A percentile compares a stretch with the other conserved stretches of the same genome.
Evolutionary conservation across 257 asterid species (phyloP).

Genomic region (Plantago elongata): DNA sequence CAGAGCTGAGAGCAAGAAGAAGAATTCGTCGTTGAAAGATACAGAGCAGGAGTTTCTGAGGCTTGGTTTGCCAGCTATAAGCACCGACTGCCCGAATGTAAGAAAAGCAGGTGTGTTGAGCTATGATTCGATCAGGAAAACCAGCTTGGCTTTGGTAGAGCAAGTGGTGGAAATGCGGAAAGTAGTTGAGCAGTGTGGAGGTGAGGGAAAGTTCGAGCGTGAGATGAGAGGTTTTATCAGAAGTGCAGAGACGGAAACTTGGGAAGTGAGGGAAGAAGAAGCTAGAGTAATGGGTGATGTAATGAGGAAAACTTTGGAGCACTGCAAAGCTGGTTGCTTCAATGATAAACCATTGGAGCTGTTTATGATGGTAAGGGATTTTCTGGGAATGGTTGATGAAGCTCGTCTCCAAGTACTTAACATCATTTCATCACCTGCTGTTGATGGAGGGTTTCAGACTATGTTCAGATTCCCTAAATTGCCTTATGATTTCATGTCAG

Average conservation of each 20-base stretch:
- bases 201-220: conserved; percentile 35
- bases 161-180: conserved; percentile 38
- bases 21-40: conserved; percentile 36
- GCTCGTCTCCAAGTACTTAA: conserved; percentile 75
- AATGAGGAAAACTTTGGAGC: conserved; percentile 69
- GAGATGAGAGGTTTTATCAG: conserved; percentile 60
- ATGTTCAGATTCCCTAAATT: conserved; percentile 73
- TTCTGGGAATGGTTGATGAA: conserved; percentile 78
- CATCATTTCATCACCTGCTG: conserved; percentile 37
- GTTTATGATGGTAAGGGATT: conserved; percentile 65
- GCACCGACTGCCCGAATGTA: conserved; percentile 63
- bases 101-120: conserved; percentile 65
- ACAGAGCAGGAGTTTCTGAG: conserved; percentile 66
- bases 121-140: conserved; percentile 39
- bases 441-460: conserved; percentile 46
- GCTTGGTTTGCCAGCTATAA: conserved; percentile 78
- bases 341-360: conserved; percentile 50
- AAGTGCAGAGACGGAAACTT: conserved; percentile 52
- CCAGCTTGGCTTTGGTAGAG: conserved; percentile 33
- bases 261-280: conserved; percentile 44
- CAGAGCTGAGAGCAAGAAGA: conserved; percentile 38
- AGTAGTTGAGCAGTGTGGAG: conserved; percentile 30
- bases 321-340: conserved; percentile 70
- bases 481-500: conserved; percentile 71
- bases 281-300: conserved; percentile 57